Evolutionary conservation across 2,329 filamentous ascomycete species (phyloP), one percentile per base, ranked within the genome.

Genomic region (Ceratocystis eucalypticola): DNA sequence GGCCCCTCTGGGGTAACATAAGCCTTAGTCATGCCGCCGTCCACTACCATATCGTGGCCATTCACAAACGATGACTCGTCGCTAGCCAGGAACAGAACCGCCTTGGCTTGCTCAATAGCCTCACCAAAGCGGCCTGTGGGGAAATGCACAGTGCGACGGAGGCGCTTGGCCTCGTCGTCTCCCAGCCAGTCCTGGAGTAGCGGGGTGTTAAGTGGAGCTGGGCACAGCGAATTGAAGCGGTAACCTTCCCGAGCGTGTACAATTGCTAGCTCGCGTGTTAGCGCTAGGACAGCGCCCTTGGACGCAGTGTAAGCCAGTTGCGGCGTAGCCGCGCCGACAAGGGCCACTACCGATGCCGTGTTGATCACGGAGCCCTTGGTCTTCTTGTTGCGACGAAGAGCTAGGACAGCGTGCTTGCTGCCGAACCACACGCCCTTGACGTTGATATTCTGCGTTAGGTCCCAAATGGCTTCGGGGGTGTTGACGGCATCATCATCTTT

Each of bases 371-470:
- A 91, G 64, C 84, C 89, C 71, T 82, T 84, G 57, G 80, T 84
- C 84, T 96, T 96, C 66, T 83, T 82, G 80, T 95, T 81, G 71
- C 85, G 86, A 70, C 91, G 87, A 72, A 96, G 81, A 57, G 89
- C 64, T 63, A 93, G 80, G 33, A 96, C 86, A 5, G 92, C 91
- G 75, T 96, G 90, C 82, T 96, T 96, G 82, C 86, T 88, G 68
- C 92, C 92, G 75, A 85, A 96, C 92, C 92, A 96, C n/a, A 96
- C 92, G 55, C 92, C 92, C 83, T 96, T 96, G 76, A 96, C 92
- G 76, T 96, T 96, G 80, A 96, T 95, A 75, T 85, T 86, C 69
- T 96, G 91, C 3, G 92, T 96, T 70, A 96, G 79, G 73, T 96
- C 91, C 92, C 92, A 96, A 79, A 96, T 92, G 72, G 84, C 86